These are phyloP conservation scores for Russula sp. DNA, from an alignment of 768 basidiomycete species.

Conservation along the genomic window DNA sequence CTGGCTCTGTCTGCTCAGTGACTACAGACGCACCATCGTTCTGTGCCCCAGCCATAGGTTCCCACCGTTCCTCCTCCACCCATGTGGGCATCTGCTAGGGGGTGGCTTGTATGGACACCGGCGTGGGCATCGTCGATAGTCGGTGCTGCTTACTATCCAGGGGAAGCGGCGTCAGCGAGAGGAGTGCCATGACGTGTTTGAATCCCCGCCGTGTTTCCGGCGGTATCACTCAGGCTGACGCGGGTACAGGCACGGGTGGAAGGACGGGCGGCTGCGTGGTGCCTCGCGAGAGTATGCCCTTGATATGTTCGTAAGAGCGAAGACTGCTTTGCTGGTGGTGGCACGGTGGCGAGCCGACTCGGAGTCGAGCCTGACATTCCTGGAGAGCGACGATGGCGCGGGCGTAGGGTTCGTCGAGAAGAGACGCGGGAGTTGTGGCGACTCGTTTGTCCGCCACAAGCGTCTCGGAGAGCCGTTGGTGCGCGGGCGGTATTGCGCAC, in stretches of 20 bases:
- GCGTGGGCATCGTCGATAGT: too few relatives aligned
- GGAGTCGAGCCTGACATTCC: conserved; percentile 2
- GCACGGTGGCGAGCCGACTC: conserved; percentile 1
- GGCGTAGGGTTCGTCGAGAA: background rate
- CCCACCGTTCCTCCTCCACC: too few relatives aligned
- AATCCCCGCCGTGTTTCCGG: conserved; percentile 23
- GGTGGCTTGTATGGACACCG: too few relatives aligned
- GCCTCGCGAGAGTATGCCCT: conserved; percentile 32
- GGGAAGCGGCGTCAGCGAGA: conserved; percentile 7
- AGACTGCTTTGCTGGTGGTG: conserved; percentile 6
- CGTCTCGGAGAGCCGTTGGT: conserved; percentile 73
- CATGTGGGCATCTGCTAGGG: too few relatives aligned
- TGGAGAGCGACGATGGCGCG: conserved; percentile 4
- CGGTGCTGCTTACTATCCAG: conserved; percentile 3
- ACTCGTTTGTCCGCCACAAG: conserved; percentile 70
- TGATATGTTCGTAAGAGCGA: conserved; percentile 32
- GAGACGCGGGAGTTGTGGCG: background rate
- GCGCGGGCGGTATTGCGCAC: conserved; percentile 60
- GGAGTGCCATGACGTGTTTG: conserved; percentile 28
- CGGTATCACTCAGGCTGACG: background rate
- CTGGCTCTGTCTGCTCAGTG: background rate
- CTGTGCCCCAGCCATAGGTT: background rate
- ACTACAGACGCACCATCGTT: background rate
- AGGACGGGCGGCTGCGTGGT: background rate
- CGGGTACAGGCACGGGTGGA: background rate